These are phyloP conservation scores for Arthrobotrys musiformis DNA, from an alignment of 2,329 filamentous ascomycete genomes.

Conservation along the genomic window DNA sequence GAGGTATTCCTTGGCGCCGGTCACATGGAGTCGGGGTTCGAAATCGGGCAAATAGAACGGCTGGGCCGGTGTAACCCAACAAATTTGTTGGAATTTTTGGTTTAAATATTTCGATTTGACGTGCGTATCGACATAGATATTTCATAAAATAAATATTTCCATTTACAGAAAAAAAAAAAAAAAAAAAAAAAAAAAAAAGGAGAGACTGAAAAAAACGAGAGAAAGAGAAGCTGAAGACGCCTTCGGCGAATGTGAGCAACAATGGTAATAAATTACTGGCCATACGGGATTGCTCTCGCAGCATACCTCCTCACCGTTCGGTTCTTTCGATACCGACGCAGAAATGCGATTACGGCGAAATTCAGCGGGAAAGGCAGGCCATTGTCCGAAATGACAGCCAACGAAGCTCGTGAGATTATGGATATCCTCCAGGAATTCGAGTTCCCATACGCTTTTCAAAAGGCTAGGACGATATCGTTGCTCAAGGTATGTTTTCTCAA, in stretches of 20 bases:
- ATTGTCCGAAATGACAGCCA: conserved; percentile 61
- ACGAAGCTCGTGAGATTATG: conserved; percentile 60
- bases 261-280: not conserved
- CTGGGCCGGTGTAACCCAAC: not conserved
- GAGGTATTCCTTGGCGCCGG: too few relatives aligned
- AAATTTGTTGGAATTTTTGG: not conserved
- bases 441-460: conserved; percentile 60
- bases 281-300: not conserved
- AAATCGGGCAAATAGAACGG: conserved; percentile 1
- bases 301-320: conserved; percentile 56
- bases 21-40: conserved; percentile 5
- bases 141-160: too few relatives aligned
- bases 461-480: conserved; percentile 59
- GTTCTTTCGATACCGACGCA: conserved; percentile 54
- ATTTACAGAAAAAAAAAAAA: not conserved
- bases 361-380: conserved; percentile 49
- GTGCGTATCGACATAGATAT: too few relatives aligned
- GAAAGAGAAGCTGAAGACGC: not conserved
- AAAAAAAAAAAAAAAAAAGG: not conserved
- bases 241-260: too few relatives aligned
- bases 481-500: conserved; percentile 58
- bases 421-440: conserved; percentile 60
- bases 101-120: not conserved
- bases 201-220: not conserved
- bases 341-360: conserved; percentile 44